Evolutionary conservation across 139 green algal species (phyloP), one percentile per base, ranked within the genome.

Genomic region (Asterochloris erici): DNA sequence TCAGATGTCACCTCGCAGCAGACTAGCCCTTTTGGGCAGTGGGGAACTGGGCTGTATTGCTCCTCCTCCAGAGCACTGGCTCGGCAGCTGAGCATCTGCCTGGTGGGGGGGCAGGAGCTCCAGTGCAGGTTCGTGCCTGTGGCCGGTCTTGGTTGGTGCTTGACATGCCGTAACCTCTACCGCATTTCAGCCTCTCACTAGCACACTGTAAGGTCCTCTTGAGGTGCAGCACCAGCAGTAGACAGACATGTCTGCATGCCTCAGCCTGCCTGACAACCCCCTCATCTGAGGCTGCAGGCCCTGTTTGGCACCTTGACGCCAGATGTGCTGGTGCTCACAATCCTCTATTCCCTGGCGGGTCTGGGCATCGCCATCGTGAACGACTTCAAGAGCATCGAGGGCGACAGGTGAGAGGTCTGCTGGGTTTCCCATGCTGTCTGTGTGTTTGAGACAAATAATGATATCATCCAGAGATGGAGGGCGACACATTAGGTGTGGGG

Each of bases 351-450:
- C 70, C 93, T 97, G 14, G 94, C 96, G 23, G 96, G 97, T 21
- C 90, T 99, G 81, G 97, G 97, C 84, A 99, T 99, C 84, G 97
- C 97, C 84, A 99, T 99, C 79, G 97, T 99, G 54, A 99, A 99
- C 89, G 97, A 99, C 90, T 99, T 99, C 92, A 99, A 99, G 87
- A 94, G 86, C 85, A 99, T 99, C 81, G 96, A 99, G 88, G 95
- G 95, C 68, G 94, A 95, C 91, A 90, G 88, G 91, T 92, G 83
- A 17, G 82, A 69, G 19, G 15, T 21, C 17, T 70, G 76, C 23
- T 60, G 71, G 61, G 38, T 62, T 27, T 21, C 11, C 61, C 0
- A 23, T 15, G 15, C 54, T 73, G 12, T 60, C 21, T 71, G 66
- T 70, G 16, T 70, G 64, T 17, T 77, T 77, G 71, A 6, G 38